Conservation (phyloP, 345 rosid species). For the Eucalyptus sp. region DNA sequence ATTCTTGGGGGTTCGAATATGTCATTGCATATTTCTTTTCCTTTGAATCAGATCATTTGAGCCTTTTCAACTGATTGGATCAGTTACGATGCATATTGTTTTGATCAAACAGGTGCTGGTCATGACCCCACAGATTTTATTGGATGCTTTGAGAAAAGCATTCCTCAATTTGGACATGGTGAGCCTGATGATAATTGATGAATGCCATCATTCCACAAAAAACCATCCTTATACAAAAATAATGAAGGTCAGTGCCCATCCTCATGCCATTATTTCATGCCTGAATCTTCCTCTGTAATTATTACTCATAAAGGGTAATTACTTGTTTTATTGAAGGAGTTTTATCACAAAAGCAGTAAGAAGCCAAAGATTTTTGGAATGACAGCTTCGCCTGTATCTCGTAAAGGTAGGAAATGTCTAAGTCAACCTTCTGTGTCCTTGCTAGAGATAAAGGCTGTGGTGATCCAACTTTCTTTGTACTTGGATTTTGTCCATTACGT, state of each 20-base stretch:
- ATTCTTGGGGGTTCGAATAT: not conserved
- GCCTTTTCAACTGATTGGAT: not conserved
- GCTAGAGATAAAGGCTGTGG: not conserved
- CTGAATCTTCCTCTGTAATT: not conserved
- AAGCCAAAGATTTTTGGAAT: slow-evolving; percentile 90
- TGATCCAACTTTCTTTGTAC: not conserved
- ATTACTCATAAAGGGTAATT: not conserved
- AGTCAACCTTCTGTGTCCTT: not conserved
- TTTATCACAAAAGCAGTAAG: slow-evolving; percentile 36
- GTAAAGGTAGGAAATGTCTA: slow-evolving; percentile 41
- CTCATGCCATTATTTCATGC: not conserved
- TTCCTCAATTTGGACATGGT: slow-evolving; percentile 50
- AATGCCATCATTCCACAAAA: slow-evolving; percentile 77
- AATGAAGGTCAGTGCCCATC: slow-evolving; percentile 50
- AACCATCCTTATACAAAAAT: slow-evolving; percentile 73
- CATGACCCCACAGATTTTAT: slow-evolving; percentile 85
- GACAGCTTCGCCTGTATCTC: slow-evolving; percentile 49
- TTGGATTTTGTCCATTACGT: not conserved
- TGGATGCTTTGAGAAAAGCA: slow-evolving; percentile 63
- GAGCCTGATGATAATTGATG: slow-evolving; percentile 63
- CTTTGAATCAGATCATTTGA: not conserved
- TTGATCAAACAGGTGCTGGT: slow-evolving; percentile 54
- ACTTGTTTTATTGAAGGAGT: slow-evolving; percentile 44
- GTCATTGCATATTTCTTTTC: not conserved
- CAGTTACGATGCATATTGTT: not conserved